Conservation (phyloP, 768 basidiomycete genomes). For the Lentinula lateritia region DNA sequence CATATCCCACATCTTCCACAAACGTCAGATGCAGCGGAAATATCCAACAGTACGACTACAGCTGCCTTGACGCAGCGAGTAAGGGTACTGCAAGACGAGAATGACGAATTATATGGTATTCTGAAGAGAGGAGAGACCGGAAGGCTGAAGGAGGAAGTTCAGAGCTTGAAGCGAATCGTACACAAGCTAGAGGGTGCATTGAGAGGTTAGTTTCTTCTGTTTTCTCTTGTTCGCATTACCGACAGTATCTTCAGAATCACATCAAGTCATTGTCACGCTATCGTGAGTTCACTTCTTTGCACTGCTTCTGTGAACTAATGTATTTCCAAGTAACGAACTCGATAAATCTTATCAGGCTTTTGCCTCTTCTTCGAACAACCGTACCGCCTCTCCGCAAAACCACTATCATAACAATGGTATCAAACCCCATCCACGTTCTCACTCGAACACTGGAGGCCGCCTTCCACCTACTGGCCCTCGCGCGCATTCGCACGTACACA, state of each 20-base stretch:
- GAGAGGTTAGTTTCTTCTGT: conserved; percentile 47
- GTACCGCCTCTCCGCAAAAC: background rate
- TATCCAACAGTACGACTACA: conserved; percentile 46
- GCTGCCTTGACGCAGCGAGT: conserved; percentile 74
- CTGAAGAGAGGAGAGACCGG: conserved; percentile 74
- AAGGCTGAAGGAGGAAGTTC: conserved; percentile 76
- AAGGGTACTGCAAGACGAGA: conserved; percentile 75
- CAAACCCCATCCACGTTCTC: conserved; percentile 40
- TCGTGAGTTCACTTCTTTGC: conserved; percentile 48
- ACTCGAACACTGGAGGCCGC: conserved; percentile 31
- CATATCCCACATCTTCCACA: conserved; percentile 47
- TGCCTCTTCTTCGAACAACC: conserved; percentile 31
- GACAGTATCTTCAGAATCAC: conserved; percentile 52
- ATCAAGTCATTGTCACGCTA: conserved; percentile 60
- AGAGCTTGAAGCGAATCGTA: conserved; percentile 61
- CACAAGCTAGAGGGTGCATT: conserved; percentile 69
- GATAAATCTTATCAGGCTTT: conserved; percentile 73
- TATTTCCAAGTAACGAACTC: conserved; percentile 54
- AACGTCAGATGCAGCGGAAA: conserved; percentile 24
- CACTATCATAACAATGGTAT: conserved; percentile 27
- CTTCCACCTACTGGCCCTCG: conserved; percentile 75
- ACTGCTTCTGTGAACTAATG: conserved; percentile 1
- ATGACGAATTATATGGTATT: conserved; percentile 78
- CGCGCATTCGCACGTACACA: conserved; percentile 42
- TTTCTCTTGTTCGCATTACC: conserved; percentile 7